Percentiles rank a stretch among this genome's conserved stretches.
Evolutionary conservation across 2,329 filamentous ascomycete genomes (phyloP).

Genomic region (Dendrostoma leiphaemia): DNA sequence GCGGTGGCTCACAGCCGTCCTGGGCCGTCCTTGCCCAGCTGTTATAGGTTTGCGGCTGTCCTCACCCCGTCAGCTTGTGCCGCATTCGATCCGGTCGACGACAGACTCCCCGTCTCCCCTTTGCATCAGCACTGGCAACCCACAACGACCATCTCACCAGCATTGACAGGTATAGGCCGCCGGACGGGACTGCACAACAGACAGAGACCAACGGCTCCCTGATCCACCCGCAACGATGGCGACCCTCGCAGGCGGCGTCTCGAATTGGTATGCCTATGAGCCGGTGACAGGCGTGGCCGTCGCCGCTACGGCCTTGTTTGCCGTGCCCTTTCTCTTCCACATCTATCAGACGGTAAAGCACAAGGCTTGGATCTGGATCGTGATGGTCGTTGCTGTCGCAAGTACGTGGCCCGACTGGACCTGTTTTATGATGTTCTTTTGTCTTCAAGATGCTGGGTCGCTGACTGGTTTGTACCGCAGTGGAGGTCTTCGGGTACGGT

Average conservation of each 20-base stretch:
- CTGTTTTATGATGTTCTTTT: too few species aligned
- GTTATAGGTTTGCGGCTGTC: not conserved
- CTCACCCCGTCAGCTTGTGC: not conserved
- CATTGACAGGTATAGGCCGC: not conserved
- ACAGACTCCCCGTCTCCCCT: not conserved
- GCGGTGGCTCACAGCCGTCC: not conserved
- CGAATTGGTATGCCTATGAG: slow-evolving; percentile 24
- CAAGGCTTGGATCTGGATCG: slow-evolving; percentile 29
- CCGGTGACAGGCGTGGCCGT: slow-evolving; percentile 27
- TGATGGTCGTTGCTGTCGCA: slow-evolving; percentile 27
- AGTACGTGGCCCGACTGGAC: slow-evolving; percentile 21
- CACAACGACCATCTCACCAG: not conserved
- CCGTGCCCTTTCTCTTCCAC: slow-evolving; percentile 24
- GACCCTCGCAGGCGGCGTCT: slow-evolving; percentile 1
- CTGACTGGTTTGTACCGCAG: slow-evolving; percentile 20
- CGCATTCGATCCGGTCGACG: not conserved
- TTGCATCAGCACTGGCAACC: not conserved
- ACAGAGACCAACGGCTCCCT: too few species aligned
- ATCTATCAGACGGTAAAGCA: slow-evolving; percentile 24
- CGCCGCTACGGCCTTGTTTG: slow-evolving; percentile 26
- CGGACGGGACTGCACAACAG: not conserved
- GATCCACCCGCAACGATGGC: not conserved
- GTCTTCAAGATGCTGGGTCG: not conserved
- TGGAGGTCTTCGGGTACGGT: slow-evolving; percentile 38
- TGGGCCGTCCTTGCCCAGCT: not conserved